Base-by-base conservation (phyloP, 371 early-diverging fungal genomes). In the Mucor circinelloides region DNA sequence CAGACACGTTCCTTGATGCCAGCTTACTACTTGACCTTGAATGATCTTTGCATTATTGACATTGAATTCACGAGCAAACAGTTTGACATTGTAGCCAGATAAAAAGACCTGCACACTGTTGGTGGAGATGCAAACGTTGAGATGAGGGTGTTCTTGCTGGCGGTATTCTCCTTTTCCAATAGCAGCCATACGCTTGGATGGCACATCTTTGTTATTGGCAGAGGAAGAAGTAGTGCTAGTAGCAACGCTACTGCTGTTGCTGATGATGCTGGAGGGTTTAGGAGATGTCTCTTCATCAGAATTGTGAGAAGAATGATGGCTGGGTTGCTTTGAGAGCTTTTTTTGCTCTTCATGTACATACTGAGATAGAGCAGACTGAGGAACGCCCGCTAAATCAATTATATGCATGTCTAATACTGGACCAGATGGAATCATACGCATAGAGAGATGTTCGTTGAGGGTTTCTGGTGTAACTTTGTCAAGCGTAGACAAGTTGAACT, bases 121-220 rank as follows among this genome's bases (percentile, higher is more conserved):
- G 10, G 64, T 27, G 15, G 73, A 66, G 3, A 69, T 67, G 34
- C 73, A 48, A 6, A 81, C 32, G 15, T 77, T 32, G 32, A 76
- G 68, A 57, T 83, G 84, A 15, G 84, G 84, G 32, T 75, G 48
- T 2, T 72, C 65, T 61, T 80, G 81, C 2, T 63, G 66, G 19
- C 69, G 66, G 23, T 80, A 76, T 27, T 82, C 80, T 13, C 58
- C 57, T 48, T 72, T 72, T 1, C 73, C 73, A 52, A 72, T 62
- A 2, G 73, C 73, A 4, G 54, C 59, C 66, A 72, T 72, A 44
- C 73, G 73, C 8, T 72, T 72, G 0, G 73, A 72, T 1, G 64
- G 50, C 12, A 36, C 15, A 17, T 52, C 60, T 9, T 28, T 27
- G n/a, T 27, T 55, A 17, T 4, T 31, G 9, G 21, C 27, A 54